Percentiles rank a stretch among this genome's conserved stretches.
These are phyloP conservation scores for Auricularia sp. DNA, from an alignment of 768 basidiomycete species.

Conservation along the genomic window DNA sequence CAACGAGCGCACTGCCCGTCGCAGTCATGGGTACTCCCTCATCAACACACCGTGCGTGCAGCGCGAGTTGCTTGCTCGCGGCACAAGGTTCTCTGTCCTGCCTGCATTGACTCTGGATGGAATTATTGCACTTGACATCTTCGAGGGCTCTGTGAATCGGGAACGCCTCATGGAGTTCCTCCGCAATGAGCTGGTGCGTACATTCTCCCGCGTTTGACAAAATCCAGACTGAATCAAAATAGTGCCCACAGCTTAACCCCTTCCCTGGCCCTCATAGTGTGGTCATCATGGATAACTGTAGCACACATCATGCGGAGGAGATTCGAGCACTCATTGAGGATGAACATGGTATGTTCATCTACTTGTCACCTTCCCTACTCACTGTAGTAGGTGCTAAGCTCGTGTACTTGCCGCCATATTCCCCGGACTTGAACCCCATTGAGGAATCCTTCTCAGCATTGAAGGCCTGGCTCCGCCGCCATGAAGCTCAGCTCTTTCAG, in stretches of 20 bases:
- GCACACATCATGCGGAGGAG: constrained; percentile 14
- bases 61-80: neutral
- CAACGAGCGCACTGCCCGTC: neutral
- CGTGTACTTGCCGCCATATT: constrained; percentile 27
- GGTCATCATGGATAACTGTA: constrained; percentile 19
- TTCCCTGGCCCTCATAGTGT: constrained; percentile 16
- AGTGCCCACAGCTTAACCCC: constrained; percentile 6
- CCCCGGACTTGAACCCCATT: constrained; percentile 31
- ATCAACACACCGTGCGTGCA: neutral
- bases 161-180: neutral
- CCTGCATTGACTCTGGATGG: neutral
- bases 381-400: neutral
- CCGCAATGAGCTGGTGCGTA: neutral
- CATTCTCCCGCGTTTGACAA: neutral
- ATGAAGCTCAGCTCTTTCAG: neutral
- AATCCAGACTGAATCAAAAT: neutral
- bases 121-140: neutral
- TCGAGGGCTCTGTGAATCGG: neutral
- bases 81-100: neutral
- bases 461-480: constrained; percentile 15
- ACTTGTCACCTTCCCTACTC: neutral
- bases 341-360: constrained; percentile 2
- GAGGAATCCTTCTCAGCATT: constrained; percentile 23
- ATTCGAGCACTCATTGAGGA: constrained; percentile 9
- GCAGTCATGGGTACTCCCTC: neutral